Evolutionary conservation across 2,329 filamentous ascomycete species (phyloP).

Genomic region (Orbilia javanica): DNA sequence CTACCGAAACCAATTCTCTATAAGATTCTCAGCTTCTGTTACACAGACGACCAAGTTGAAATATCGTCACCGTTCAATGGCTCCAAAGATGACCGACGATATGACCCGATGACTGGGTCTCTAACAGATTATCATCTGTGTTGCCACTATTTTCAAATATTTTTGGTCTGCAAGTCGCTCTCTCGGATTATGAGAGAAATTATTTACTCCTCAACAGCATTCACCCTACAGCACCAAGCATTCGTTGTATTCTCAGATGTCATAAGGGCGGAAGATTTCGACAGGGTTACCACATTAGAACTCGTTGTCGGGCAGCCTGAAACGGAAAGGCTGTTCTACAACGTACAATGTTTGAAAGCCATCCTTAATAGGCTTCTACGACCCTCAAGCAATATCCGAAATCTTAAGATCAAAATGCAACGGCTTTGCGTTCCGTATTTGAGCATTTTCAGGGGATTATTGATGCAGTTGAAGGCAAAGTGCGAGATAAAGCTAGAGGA

Average conservation of each 20-base stretch:
- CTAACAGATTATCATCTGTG: background rate
- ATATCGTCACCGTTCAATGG: constrained; percentile 5
- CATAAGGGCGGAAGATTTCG: background rate
- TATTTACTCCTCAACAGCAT: constrained; percentile 14
- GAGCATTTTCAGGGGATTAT: background rate
- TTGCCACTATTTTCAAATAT: constrained; percentile 6
- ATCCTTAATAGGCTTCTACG: background rate
- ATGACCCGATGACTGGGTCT: too few species aligned
- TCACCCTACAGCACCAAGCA: constrained; percentile 1
- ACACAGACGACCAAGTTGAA: constrained; percentile 8
- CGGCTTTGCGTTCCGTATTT: constrained; percentile 31
- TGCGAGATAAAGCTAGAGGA: background rate
- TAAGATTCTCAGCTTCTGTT: constrained; percentile 20
- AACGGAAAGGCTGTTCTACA: constrained; percentile 11
- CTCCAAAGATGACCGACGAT: background rate
- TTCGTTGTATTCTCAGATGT: constrained; percentile 13
- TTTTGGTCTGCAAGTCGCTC: constrained; percentile 14
- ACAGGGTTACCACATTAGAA: constrained; percentile 2
- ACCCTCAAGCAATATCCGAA: background rate
- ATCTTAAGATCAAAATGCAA: constrained; percentile 15
- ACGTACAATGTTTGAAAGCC: constrained; percentile 14
- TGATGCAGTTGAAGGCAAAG: constrained; percentile 1
- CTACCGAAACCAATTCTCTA: constrained; percentile 11
- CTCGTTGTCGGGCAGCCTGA: constrained; percentile 19
- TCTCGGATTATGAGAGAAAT: constrained; percentile 18